A percentile compares a stretch with the other conserved stretches of the same genome.
Evolutionary conservation across 164 flowering plant genomes (phyloP).

Genomic region (Litsea cubeba): DNA sequence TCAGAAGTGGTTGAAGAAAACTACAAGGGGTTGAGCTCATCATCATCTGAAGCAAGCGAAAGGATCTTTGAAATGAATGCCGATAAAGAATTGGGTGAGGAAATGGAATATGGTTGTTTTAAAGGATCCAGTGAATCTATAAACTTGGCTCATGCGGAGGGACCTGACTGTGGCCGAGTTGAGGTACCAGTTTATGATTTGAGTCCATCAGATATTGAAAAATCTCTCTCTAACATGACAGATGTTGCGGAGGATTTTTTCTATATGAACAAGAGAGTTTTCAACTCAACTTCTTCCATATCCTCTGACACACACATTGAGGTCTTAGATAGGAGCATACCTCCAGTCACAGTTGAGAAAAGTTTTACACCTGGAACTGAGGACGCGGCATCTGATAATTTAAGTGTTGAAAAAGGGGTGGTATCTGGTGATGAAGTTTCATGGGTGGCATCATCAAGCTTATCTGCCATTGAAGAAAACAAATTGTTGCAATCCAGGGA

Average conservation of each 20-base stretch:
- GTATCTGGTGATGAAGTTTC: constrained; percentile 17
- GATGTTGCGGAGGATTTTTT: constrained; percentile 13
- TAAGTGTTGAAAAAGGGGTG: constrained; percentile 10
- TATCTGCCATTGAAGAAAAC: constrained; percentile 21
- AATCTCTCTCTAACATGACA: constrained; percentile 23
- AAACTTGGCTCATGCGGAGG: constrained; percentile 7
- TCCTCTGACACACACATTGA: constrained; percentile 31
- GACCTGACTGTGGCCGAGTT: constrained; percentile 27
- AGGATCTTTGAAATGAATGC: constrained; percentile 10
- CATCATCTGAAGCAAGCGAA: constrained; percentile 7
- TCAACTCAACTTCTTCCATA: constrained; percentile 24
- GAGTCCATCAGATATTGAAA: constrained; percentile 43
- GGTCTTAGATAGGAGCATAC: constrained; percentile 21
- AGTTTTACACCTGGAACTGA: constrained; percentile 10
- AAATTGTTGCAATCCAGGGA: constrained; percentile 15
- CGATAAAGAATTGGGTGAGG: constrained; percentile 10
- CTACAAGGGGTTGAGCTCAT: constrained; percentile 19
- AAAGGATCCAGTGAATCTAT: constrained; percentile 4
- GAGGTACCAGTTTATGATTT: constrained; percentile 75
- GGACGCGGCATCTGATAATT: constrained; percentile 18
- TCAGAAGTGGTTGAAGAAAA: constrained; percentile 31
- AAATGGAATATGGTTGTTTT: background rate
- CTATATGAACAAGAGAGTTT: constrained; percentile 16
- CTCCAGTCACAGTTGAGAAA: constrained; percentile 18
- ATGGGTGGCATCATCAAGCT: constrained; percentile 14